Evolutionary conservation across 257 asterid genomes (phyloP), one percentile per base, ranked within the genome.

Genomic region (Mentha longifolia): DNA sequence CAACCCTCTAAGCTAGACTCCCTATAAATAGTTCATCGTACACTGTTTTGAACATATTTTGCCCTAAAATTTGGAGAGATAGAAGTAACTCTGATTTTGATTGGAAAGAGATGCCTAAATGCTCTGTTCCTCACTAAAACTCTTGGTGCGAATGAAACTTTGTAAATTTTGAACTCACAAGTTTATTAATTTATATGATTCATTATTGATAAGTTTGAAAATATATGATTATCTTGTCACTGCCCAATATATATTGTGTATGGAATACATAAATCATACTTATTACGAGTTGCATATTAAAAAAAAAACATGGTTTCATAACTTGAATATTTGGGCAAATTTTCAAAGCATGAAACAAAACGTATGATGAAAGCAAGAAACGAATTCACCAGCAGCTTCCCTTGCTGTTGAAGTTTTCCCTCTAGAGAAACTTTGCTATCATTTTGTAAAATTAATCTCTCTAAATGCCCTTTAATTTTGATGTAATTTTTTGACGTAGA

Each of bases 1-100:
- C 93, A 92, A 69, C 98, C 99, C n/a, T 45, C 83, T 77, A 81
- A 75, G 88, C 68, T 75, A 74, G 82, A 78, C 41, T 74, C 56
- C 65, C 33, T 61, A 47, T 79, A 79, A 79, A 30, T 35, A 35
- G 39, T 66, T n/a, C 41, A 42, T 33, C 19, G 51, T 37, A 7
- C 59, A 61, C 39, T 5, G 39, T 35, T 35, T 35, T 57, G 11
- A 45, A 22, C 49, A 22, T n/a, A 55, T 67, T 43, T 33, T 52
- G 56, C 37, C 63, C 43, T 69, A 67, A 71, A 13, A 62, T 20
- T 70, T 17, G 58, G 47, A 60, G 68, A 12, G 52, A 66, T 45
- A 14, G 71, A 12, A 65, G 20, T 2, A 45, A 22, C 71, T 51
- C 49, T 50, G 47, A 28, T 71, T 56, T 71, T 42, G 56, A 42